Conservation (phyloP, 352 stramenopile species). For the Achlya hypogyna region DNA sequence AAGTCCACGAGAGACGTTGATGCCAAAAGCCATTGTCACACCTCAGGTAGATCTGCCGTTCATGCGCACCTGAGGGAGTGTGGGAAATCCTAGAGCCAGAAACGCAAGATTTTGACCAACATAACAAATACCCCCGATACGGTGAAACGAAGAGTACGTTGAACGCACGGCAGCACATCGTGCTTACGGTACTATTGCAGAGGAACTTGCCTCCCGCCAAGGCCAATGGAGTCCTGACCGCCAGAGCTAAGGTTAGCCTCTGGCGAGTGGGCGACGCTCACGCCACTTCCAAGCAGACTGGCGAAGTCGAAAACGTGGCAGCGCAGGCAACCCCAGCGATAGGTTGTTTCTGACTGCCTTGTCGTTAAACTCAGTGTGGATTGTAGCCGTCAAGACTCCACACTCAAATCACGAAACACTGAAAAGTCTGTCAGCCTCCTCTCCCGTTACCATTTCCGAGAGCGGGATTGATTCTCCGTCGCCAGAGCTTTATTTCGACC, state of each 20-base stretch:
- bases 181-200: too few relatives aligned
- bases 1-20: neutral
- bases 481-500: constrained; percentile 4
- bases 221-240: too few relatives aligned
- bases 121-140: constrained; percentile 2
- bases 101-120: neutral
- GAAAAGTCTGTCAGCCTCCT: neutral
- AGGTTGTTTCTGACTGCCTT: too few relatives aligned
- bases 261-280: neutral
- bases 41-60: neutral
- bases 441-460: neutral
- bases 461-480: neutral
- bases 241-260: too few relatives aligned
- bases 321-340: too few relatives aligned
- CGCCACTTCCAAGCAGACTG: neutral
- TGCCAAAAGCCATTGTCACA: neutral
- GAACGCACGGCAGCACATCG: too few relatives aligned
- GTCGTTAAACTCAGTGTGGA: neutral
- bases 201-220: neutral
- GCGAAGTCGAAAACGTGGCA: neutral
- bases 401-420: constrained; percentile 7
- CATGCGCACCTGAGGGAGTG: neutral
- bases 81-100: neutral
- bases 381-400: neutral
- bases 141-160: neutral